Evolutionary conservation across 768 basidiomycete species (phyloP).

Genomic region (Phylloporus arenicola): DNA sequence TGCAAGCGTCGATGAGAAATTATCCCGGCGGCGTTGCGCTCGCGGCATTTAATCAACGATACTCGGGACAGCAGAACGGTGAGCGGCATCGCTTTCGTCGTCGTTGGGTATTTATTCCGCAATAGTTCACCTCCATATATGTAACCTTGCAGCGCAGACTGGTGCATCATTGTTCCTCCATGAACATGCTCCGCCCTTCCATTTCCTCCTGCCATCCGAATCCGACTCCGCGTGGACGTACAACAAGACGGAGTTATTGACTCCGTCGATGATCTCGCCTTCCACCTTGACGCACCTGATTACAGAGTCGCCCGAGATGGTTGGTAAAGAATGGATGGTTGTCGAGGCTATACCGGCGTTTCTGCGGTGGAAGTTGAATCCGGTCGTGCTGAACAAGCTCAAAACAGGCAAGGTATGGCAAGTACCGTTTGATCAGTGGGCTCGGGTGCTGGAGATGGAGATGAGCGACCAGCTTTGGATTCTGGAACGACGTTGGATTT

Average conservation of each 20-base stretch:
- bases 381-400: slow-evolving; percentile 11
- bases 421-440: slow-evolving; percentile 19
- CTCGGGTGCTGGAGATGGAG: slow-evolving; percentile 33
- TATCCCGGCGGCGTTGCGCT: slow-evolving; percentile 89
- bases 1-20: slow-evolving; percentile 60
- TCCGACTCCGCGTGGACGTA: slow-evolving; percentile 51
- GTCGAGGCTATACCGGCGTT: slow-evolving; percentile 45
- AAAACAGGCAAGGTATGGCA: slow-evolving; percentile 20
- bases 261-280: slow-evolving; percentile 37
- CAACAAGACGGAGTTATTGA: slow-evolving; percentile 74
- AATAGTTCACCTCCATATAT: slow-evolving; percentile 68
- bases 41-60: slow-evolving; percentile 50
- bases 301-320: slow-evolving; percentile 37
- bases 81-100: not conserved
- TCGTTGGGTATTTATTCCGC: not conserved
- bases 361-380: slow-evolving; percentile 32
- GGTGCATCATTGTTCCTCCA: slow-evolving; percentile 89
- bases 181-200: slow-evolving; percentile 50
- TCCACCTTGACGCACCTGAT: slow-evolving; percentile 59
- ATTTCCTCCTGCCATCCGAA: slow-evolving; percentile 8
- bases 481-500: slow-evolving; percentile 30
- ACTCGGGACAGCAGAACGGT: slow-evolving; percentile 32
- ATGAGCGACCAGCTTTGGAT: slow-evolving; percentile 45
- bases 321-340: slow-evolving; percentile 36
- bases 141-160: slow-evolving; percentile 81